phyloP scores from a whole-genome alignment of 2,329 filamentous ascomycete species.

The Sporothrix phasma region DNA sequence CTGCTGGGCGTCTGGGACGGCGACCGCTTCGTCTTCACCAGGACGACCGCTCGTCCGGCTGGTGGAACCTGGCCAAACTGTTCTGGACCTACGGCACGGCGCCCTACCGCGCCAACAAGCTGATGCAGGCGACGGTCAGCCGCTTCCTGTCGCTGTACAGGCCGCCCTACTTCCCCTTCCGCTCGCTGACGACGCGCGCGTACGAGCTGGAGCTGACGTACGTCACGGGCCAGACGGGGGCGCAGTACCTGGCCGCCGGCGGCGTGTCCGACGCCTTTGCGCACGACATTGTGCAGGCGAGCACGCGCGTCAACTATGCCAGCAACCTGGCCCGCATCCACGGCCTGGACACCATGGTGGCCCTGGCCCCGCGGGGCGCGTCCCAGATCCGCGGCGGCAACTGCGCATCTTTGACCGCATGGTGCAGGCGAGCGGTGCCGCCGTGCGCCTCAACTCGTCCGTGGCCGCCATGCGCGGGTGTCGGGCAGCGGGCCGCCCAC shows the following conservation, averaged over 20 bases:
- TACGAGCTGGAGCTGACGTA: constrained; percentile 57
- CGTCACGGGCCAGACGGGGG: constrained; percentile 60
- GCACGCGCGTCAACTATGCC: constrained; percentile 88
- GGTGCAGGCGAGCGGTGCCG: constrained; percentile 54
- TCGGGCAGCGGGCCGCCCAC: neutral
- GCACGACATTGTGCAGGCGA: constrained; percentile 77
- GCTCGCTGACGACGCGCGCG: constrained; percentile 59
- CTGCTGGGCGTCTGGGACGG: constrained; percentile 80
- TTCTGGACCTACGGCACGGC: constrained; percentile 78
- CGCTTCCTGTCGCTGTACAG: constrained; percentile 76
- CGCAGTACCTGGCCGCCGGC: constrained; percentile 59
- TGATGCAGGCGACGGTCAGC: constrained; percentile 61
- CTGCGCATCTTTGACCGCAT: constrained; percentile 88
- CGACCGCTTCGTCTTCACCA: constrained; percentile 59
- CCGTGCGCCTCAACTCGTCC: constrained; percentile 54
- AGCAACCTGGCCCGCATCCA: constrained; percentile 82
- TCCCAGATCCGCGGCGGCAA: constrained; percentile 75
- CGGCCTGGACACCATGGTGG: constrained; percentile 81
- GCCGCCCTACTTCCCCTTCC: constrained; percentile 73
- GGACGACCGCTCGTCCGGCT: constrained; percentile 49
- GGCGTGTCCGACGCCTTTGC: constrained; percentile 58
- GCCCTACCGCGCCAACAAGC: constrained; percentile 59
- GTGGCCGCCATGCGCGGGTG: constrained; percentile 35
- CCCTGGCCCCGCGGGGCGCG: constrained; percentile 80
- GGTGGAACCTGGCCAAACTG: constrained; percentile 73